Evolutionary conservation across 345 rosid genomes (phyloP).

Genomic region (Microcos paniculata): DNA sequence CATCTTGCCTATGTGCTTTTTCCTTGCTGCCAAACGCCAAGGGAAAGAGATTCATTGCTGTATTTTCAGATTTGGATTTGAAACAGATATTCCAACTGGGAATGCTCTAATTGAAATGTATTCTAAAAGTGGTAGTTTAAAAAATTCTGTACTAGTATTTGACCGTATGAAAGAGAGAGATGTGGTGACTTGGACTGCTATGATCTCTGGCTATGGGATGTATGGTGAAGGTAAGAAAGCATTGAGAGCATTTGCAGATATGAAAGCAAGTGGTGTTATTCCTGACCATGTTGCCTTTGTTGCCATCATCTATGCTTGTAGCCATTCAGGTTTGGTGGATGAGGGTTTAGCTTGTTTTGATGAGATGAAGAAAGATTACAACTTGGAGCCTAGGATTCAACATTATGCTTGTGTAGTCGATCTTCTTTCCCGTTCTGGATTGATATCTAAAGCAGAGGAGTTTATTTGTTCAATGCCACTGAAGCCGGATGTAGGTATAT

Average conservation of each 20-base stretch:
- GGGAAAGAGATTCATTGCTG: constrained; percentile 70
- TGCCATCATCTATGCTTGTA: constrained; percentile 63
- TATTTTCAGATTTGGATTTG: constrained; percentile 51
- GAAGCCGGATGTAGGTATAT: constrained; percentile 56
- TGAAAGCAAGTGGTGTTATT: constrained; percentile 50
- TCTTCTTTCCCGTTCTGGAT: constrained; percentile 51
- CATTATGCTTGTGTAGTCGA: constrained; percentile 60
- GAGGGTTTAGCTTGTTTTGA: constrained; percentile 57
- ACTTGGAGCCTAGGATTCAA: constrained; percentile 42
- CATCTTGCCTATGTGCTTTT: constrained; percentile 55
- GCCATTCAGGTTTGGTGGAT: constrained; percentile 77
- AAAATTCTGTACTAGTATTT: constrained; percentile 40
- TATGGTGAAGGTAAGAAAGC: constrained; percentile 61
- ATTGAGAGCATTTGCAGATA: constrained; percentile 40
- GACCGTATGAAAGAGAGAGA: constrained; percentile 53
- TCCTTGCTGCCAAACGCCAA: constrained; percentile 51
- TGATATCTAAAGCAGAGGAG: constrained; percentile 41
- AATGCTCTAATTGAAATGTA: constrained; percentile 74
- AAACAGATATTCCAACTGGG: constrained; percentile 40
- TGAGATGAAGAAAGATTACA: constrained; percentile 47
- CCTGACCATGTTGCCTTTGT: constrained; percentile 60
- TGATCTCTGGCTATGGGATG: constrained; percentile 68
- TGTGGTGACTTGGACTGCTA: constrained; percentile 70
- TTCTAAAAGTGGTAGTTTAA: constrained; percentile 62
- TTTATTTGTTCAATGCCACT: constrained; percentile 51